Conservation (phyloP, 106 monocot species). For the Dendrobium nobile region DNA sequence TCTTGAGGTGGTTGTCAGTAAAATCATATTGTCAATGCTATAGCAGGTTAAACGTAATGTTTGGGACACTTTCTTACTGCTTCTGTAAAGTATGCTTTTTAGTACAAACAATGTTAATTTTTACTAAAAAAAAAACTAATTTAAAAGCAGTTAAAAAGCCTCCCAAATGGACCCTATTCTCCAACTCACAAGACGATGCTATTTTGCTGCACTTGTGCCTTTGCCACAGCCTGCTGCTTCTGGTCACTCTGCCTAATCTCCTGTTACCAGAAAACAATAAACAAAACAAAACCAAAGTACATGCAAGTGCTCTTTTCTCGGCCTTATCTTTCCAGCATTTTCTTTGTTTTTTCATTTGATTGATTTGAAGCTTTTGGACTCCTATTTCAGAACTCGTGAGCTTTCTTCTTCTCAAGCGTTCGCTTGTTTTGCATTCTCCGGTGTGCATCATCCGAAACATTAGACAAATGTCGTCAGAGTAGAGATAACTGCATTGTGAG, state of each 20-base stretch:
- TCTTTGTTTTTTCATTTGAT: conserved; percentile 9
- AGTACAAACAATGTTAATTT: too few species aligned
- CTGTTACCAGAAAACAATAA: too few species aligned
- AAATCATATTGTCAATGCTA: not conserved
- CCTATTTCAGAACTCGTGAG: conserved; percentile 36
- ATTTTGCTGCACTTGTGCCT: not conserved
- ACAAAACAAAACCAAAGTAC: not conserved
- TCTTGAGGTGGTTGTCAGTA: not conserved
- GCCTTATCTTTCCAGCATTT: not conserved
- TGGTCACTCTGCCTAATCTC: not conserved
- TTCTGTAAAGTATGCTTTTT: too few species aligned
- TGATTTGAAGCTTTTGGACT: conserved; percentile 18
- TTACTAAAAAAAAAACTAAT: too few species aligned
- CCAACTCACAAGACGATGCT: not conserved
- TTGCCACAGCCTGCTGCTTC: not conserved
- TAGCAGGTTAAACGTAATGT: too few species aligned
- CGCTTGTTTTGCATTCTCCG: conserved; percentile 56
- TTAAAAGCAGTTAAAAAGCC: too few species aligned
- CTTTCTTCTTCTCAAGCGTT: conserved; percentile 52
- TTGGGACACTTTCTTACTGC: too few species aligned
- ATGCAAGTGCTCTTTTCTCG: not conserved
- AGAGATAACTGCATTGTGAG: conserved; percentile 29
- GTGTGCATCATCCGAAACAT: conserved; percentile 41
- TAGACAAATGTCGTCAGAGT: conserved; percentile 36
- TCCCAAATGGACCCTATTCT: not conserved